Conservation (phyloP, 441 rosid species). For the Croton setiger region DNA sequence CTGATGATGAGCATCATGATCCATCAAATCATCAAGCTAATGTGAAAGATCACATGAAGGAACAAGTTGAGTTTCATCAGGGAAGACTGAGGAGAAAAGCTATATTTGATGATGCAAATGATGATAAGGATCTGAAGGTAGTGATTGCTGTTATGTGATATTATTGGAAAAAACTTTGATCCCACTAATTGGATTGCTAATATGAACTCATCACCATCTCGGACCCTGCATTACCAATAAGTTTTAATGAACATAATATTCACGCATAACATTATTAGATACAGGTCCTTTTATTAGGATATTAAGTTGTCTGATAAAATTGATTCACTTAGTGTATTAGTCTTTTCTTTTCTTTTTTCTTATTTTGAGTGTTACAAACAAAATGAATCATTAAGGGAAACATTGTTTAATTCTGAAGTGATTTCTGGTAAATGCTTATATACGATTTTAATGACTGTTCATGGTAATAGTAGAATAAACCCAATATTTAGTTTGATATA, state of each 20-base stretch:
- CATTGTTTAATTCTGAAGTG: neutral
- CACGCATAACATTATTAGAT: neutral
- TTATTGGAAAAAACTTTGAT: conserved; percentile 2
- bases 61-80: conserved; percentile 53
- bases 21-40: conserved; percentile 21
- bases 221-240: no score
- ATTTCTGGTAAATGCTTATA: neutral
- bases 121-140: conserved; percentile 41
- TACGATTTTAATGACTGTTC: neutral
- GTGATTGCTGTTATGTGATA: conserved; percentile 13
- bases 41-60: conserved; percentile 28
- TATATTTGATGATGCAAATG: conserved; percentile 43
- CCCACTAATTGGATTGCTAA: neutral
- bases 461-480: neutral
- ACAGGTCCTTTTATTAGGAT: no score
- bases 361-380: neutral
- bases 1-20: conserved; percentile 30
- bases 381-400: neutral
- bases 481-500: neutral
- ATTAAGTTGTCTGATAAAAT: neutral
- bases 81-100: conserved; percentile 89
- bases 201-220: no score
- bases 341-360: neutral
- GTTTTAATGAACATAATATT: neutral
- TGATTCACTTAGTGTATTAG: no score